Percentiles rank a stretch among this genome's conserved stretches.
phyloP scores from a whole-genome alignment of 192 early-diverging fungal species.

The Lunasporangiospora selenospora region DNA sequence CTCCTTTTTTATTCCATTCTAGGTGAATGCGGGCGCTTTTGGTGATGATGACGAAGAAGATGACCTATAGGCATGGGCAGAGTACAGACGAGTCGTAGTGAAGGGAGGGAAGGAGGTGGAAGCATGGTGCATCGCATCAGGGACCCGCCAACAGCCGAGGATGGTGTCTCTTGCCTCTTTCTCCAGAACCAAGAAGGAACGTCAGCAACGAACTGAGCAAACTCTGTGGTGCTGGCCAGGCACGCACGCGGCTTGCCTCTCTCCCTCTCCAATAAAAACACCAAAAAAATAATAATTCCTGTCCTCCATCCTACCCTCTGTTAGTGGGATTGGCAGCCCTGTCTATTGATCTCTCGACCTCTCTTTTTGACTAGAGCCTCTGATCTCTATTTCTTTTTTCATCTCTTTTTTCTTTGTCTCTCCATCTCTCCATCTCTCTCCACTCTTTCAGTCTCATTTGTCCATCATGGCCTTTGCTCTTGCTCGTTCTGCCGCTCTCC shows the following conservation, averaged over 20 bases:
- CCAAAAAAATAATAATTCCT: constrained; percentile 2
- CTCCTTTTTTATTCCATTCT: background rate
- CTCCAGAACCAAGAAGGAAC: background rate
- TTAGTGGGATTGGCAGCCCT: no score
- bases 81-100: background rate
- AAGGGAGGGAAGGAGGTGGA: no score
- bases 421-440: background rate
- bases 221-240: no score
- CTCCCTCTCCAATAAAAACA: no score
- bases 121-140: no score
- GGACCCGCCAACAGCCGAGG: no score
- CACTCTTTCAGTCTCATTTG: background rate
- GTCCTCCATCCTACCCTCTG: background rate
- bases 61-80: background rate
- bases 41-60: constrained; percentile 20
- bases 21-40: constrained; percentile 21
- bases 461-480: constrained; percentile 40
- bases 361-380: background rate
- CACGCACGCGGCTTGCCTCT: no score
- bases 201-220: no score
- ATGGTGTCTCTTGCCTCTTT: no score
- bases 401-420: background rate
- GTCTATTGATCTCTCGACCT: background rate
- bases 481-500: constrained; percentile 32
- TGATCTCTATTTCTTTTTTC: background rate